Base-by-base conservation (phyloP, 2,329 filamentous ascomycete species). In the Fusarium paranaense region DNA sequence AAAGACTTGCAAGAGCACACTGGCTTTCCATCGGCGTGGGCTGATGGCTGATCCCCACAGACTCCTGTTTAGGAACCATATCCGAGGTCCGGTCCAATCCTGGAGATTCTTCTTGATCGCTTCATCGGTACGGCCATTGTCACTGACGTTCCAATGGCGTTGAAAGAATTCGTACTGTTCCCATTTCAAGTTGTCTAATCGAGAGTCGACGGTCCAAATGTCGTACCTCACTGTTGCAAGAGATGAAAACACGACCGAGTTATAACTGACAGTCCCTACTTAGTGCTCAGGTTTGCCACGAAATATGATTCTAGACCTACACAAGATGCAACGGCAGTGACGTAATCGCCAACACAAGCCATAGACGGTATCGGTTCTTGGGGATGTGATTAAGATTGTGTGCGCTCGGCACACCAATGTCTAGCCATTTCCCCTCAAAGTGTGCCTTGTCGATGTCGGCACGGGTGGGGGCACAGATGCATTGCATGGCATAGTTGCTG, bases 401-500 rank as follows among this genome's bases (percentile, higher is more conserved):
- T 3, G 70, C 25, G 13, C 69, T 76, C 0, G 66, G 69, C 2
- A 76, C 45, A 0, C 75, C 75, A 27, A 75, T 72, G 18, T 77
- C 74, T 3, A 75, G 33, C 72, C 72, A 75, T 16, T 35, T 27
- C 4, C 57, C 22, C 7, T 50, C 40, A 2, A 35, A 30, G 32
- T 77, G 75, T 0, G 66, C 71, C 4, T 57, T 38, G 32, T 83
- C 74, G 13, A 84, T 62, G 25, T 82, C 76, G 0, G 45, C 54
- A 4, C 82, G 73, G 1, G 82, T 83, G 1, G 81, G 82, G 0
- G 81, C 80, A 5, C 74, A 77, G 5, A 81, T 71, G 2, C 78
- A 73, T 42, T 83, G 82, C 79, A 82, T 82, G 37, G 78, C 80
- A 37, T 81, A 83, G 67, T 82, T 83, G 33, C 80, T 82, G 6